Evolutionary conservation across 208 protist species (phyloP).

Genomic region (Angomonas desouzai): DNA sequence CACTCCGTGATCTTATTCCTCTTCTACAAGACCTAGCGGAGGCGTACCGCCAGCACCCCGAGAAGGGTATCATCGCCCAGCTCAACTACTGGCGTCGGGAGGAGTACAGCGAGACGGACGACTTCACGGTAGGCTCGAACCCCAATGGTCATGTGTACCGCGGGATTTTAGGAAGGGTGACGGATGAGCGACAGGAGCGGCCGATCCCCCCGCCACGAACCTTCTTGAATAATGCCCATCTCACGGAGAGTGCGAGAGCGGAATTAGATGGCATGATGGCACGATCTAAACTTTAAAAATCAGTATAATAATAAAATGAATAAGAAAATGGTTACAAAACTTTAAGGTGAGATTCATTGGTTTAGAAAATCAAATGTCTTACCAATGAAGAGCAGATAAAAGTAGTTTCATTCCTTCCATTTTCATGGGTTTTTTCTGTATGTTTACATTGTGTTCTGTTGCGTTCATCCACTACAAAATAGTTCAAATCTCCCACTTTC

Average conservation of each 20-base stretch:
- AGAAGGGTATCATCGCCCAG: slow-evolving; percentile 48
- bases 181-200: not conserved
- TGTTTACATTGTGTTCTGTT: too few relatives aligned
- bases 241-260: not conserved
- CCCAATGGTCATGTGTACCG: not conserved
- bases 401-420: too few relatives aligned
- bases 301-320: too few relatives aligned
- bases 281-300: slow-evolving; percentile 3
- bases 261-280: not conserved
- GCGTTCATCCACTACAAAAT: too few relatives aligned
- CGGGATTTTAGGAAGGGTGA: not conserved
- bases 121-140: slow-evolving; percentile 42
- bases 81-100: slow-evolving; percentile 76
- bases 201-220: not conserved
- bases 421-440: too few relatives aligned
- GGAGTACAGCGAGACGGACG: slow-evolving; percentile 73
- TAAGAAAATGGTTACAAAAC: too few relatives aligned
- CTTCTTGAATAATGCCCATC: not conserved
- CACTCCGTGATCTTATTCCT: slow-evolving; percentile 69
- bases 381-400: too few relatives aligned
- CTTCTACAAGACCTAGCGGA: slow-evolving; percentile 50
- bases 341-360: too few relatives aligned
- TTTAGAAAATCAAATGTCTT: too few relatives aligned
- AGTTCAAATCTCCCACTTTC: not conserved
- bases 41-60: slow-evolving; percentile 18